Percentiles rank a stretch among this genome's conserved stretches.
These are phyloP conservation scores for Cercospora sesami DNA, from an alignment of 2,329 filamentous ascomycete species.

Conservation along the genomic window DNA sequence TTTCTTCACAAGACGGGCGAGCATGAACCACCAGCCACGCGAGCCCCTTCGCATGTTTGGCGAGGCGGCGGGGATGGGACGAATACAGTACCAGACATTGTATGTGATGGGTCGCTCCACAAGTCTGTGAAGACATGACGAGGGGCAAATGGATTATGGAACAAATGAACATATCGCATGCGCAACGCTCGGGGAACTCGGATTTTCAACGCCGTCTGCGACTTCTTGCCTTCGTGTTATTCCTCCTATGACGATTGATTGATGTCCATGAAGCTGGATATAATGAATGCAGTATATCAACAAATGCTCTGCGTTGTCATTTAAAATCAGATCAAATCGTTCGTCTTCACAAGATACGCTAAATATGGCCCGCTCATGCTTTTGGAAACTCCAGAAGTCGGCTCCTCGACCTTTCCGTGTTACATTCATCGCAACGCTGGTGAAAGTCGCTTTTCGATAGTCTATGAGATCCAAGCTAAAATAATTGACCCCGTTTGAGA, in stretches of 20 bases:
- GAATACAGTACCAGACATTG: no score
- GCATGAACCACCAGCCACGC: background rate
- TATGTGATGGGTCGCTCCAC: background rate
- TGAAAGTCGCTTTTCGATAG: background rate
- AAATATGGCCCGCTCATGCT: no score
- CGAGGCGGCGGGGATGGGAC: no score
- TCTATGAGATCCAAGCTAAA: background rate
- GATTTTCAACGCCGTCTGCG: background rate
- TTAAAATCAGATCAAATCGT: no score
- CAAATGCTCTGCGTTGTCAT: no score
- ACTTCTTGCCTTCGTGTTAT: background rate
- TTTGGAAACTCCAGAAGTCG: no score
- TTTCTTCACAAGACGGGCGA: background rate
- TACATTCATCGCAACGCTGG: no score
- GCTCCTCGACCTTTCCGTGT: no score
- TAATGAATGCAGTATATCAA: no score
- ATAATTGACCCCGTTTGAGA: background rate
- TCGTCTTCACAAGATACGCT: no score
- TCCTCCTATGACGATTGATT: no score
- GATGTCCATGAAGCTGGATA: no score
- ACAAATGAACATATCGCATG: background rate
- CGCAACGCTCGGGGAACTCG: background rate
- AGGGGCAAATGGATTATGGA: background rate
- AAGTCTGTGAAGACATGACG: background rate
- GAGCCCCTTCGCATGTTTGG: background rate